Evolutionary conservation across 208 protist genomes (phyloP).

Genomic region (Crithidia sp.): DNA sequence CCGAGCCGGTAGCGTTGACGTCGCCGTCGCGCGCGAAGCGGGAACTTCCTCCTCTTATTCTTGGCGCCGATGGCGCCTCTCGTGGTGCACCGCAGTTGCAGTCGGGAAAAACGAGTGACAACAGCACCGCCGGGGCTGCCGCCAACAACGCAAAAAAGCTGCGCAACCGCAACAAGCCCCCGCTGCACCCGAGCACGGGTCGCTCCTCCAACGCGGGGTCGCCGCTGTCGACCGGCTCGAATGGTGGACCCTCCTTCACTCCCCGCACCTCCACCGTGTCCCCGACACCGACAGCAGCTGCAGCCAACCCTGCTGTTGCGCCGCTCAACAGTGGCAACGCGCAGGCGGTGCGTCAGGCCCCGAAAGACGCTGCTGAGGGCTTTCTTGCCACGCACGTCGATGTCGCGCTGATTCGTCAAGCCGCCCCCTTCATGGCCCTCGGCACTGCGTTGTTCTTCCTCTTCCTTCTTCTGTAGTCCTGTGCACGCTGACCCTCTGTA

Average conservation of each 20-base stretch:
- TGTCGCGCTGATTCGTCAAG: slow-evolving; percentile 20
- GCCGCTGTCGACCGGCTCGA: not conserved
- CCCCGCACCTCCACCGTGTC: not conserved
- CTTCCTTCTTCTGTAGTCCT: slow-evolving; percentile 23
- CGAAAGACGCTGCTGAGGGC: not conserved
- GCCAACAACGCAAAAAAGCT: not conserved
- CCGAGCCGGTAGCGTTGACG: no score
- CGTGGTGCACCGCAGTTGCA: not conserved
- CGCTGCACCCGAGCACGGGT: not conserved
- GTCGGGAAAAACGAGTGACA: not conserved
- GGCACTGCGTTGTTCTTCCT: slow-evolving; percentile 21
- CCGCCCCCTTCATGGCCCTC: slow-evolving; percentile 26
- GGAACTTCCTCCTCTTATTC: not conserved
- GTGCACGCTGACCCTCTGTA: not conserved
- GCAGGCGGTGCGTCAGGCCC: slow-evolving; percentile 4
- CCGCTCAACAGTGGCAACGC: not conserved
- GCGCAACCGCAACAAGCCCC: slow-evolving; percentile 1
- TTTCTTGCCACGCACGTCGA: slow-evolving; percentile 3
- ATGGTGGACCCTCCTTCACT: not conserved
- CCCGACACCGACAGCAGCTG: not conserved
- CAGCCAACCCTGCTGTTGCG: not conserved
- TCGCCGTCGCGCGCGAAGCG: not conserved
- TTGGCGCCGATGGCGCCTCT: not conserved
- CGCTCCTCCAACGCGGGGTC: not conserved
- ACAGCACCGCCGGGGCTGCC: not conserved